A percentile compares a stretch with the other conserved stretches of the same genome.
phyloP scores from a whole-genome alignment of 768 basidiomycete genomes.

The Cyclocybe cylindracea region DNA sequence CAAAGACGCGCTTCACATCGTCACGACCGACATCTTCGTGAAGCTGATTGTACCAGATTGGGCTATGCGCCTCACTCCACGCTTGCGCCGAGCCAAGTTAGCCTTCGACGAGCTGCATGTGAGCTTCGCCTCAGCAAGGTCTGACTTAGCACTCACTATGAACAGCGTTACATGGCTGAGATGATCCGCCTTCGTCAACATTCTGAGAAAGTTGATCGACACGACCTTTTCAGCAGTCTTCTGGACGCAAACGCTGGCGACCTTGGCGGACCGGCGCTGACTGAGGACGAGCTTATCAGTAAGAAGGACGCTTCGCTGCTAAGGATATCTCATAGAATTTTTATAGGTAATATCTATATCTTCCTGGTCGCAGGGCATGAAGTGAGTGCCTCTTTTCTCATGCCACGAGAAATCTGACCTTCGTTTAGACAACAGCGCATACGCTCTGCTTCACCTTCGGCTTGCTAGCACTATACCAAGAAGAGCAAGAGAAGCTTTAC shows the following conservation, averaged over 20 bases:
- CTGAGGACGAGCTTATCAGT: constrained; percentile 46
- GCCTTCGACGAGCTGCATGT: constrained; percentile 49
- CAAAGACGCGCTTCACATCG: constrained; percentile 47
- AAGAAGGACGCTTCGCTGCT: background rate
- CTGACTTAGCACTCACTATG: background rate
- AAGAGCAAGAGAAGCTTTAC: constrained; percentile 45
- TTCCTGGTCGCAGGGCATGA: constrained; percentile 66
- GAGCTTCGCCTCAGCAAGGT: constrained; percentile 4
- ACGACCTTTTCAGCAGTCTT: constrained; percentile 56
- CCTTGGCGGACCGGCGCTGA: constrained; percentile 31
- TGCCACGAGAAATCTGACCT: constrained; percentile 30
- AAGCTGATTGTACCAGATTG: constrained; percentile 41
- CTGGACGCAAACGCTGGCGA: constrained; percentile 49
- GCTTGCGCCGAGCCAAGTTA: constrained; percentile 27
- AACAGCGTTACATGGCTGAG: constrained; percentile 44
- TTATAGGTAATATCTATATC: constrained; percentile 45
- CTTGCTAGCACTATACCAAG: constrained; percentile 43
- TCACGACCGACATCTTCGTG: constrained; percentile 36
- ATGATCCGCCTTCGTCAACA: constrained; percentile 49
- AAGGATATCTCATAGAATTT: background rate
- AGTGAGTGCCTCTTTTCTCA: constrained; percentile 36
- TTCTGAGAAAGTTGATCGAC: constrained; percentile 36
- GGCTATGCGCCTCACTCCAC: constrained; percentile 36
- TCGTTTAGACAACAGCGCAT: constrained; percentile 42
- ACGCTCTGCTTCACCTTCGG: constrained; percentile 42